Evolutionary conservation across 2,329 filamentous ascomycete species (phyloP).

Genomic region (Trichoderma asperellum): DNA sequence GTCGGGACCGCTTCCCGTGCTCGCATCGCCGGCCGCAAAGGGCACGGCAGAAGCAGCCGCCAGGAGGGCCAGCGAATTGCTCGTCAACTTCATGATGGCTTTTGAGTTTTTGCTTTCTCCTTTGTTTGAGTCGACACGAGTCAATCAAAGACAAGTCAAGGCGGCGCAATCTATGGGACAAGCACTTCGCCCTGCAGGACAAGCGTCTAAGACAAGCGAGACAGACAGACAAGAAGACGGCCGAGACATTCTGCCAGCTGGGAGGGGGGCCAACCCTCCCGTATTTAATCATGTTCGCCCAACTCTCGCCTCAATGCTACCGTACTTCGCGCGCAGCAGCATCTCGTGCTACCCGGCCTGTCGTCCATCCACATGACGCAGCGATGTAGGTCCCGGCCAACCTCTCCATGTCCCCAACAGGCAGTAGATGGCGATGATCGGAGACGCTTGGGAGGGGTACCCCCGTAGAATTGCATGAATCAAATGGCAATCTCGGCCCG

Average conservation of each 20-base stretch:
- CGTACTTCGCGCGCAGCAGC: neutral
- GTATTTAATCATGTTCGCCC: neutral
- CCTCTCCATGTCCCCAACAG: conserved; percentile 11
- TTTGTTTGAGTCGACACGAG: neutral
- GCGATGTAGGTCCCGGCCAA: conserved; percentile 16
- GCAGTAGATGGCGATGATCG: conserved; percentile 24
- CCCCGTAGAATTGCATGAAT: neutral
- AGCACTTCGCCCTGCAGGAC: neutral
- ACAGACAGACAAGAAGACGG: conserved; percentile 3
- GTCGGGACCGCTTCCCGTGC: conserved; percentile 48
- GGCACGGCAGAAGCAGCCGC: conserved; percentile 31
- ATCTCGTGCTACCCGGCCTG: conserved; percentile 12
- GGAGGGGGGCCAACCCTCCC: neutral
- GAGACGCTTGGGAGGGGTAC: conserved; percentile 8
- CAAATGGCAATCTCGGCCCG: neutral
- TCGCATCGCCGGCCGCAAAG: conserved; percentile 27
- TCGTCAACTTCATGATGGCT: conserved; percentile 35
- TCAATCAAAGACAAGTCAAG: conserved; percentile 5
- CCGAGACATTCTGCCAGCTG: conserved; percentile 6
- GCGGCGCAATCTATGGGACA: neutral
- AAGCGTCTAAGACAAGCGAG: neutral
- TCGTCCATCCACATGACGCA: conserved; percentile 24
- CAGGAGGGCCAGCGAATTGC: conserved; percentile 29
- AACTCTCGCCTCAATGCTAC: neutral
- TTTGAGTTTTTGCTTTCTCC: neutral